Evolutionary conservation across 257 asterid species (phyloP), one percentile per base, ranked within the genome.

Genomic region (Solanum sejunctum): DNA sequence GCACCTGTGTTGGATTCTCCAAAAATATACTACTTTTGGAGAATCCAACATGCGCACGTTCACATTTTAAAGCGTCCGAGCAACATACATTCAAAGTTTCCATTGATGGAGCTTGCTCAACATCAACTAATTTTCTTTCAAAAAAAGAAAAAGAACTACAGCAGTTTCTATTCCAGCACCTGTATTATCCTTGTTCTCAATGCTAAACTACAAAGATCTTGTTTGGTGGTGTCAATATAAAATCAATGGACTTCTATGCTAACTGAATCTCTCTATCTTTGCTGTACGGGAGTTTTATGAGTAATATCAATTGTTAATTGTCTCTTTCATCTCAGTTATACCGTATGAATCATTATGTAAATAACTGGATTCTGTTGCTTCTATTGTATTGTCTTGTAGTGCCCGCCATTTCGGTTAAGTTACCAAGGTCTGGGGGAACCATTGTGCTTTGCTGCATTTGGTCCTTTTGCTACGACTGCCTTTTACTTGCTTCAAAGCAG

Each of bases 321-420:
- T 23, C 82, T 51, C 82, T 13, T 21, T 15, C 16, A 45, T 32
- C 61, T 49, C 61, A 49, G 12, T 67, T 64, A 32, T 64, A 6
- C 45, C 5, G 45, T 28, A 20, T 64, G n/a, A 12, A 23, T 26
- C 7, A 7, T 28, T 45, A 21, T 12, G 12, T 73, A 20, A 45
- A 47, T 45, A n/a, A 73, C 32, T 73, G 81, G 36, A n/a, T 12
- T 47, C 23, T 21, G 3, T 77, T 26, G 47, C 63, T 80, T 57
- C 66, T 28, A 26, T 6, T 13, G 54, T 70, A 61, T 17, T 45
- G 67, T 84, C 67, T 73, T 86, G 89, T 93, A 96, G 98, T 93
- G 98, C 84, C 99, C 99, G 8, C 98, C 98, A 6, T 96, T 94
- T 88, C 94, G 99, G 16, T 89, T 96, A 87, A 91, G 99, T 89